These are phyloP conservation scores for Hypoxylon sp. DNA, from an alignment of 2,329 filamentous ascomycete genomes.

Conservation along the genomic window DNA sequence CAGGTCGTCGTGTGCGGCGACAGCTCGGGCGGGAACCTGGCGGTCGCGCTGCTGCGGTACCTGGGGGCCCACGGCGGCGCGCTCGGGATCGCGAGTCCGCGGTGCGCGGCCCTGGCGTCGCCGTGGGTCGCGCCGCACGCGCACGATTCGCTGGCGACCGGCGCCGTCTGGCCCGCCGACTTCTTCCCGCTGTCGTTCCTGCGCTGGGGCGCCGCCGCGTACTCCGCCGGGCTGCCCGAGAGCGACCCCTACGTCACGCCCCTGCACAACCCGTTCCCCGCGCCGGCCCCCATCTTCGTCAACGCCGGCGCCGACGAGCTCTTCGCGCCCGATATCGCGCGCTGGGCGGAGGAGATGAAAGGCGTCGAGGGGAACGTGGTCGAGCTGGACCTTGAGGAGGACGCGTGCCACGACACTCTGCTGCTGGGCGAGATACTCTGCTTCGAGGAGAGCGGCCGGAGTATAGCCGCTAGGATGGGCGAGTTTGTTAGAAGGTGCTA, in stretches of 20 bases:
- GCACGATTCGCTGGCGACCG: conserved; percentile 17
- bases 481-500: too few relatives aligned
- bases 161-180: conserved; percentile 46
- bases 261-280: conserved; percentile 37
- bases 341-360: conserved; percentile 63
- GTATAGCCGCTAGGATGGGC: too few relatives aligned
- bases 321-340: conserved; percentile 52
- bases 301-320: conserved; percentile 41
- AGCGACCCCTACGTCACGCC: conserved; percentile 47
- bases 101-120: conserved; percentile 49
- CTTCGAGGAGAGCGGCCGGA: conserved; percentile 48
- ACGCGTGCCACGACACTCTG: conserved; percentile 56
- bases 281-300: conserved; percentile 36
- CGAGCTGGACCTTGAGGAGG: conserved; percentile 50
- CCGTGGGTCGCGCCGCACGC: conserved; percentile 40
- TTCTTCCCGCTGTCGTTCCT: conserved; percentile 51
- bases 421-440: conserved; percentile 51
- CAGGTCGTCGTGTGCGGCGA: conserved; percentile 57
- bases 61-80: conserved; percentile 49
- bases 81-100: conserved; percentile 28
- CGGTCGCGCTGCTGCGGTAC: conserved; percentile 55
- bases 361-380: conserved; percentile 39
- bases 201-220: conserved; percentile 52
- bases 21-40: conserved; percentile 58
- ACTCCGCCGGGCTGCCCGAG: conserved; percentile 39